Percentiles rank a stretch among this genome's conserved stretches.
These are phyloP conservation scores for Suaeda aralocaspica DNA, from an alignment of 148 eudicot genomes.

Conservation along the genomic window DNA sequence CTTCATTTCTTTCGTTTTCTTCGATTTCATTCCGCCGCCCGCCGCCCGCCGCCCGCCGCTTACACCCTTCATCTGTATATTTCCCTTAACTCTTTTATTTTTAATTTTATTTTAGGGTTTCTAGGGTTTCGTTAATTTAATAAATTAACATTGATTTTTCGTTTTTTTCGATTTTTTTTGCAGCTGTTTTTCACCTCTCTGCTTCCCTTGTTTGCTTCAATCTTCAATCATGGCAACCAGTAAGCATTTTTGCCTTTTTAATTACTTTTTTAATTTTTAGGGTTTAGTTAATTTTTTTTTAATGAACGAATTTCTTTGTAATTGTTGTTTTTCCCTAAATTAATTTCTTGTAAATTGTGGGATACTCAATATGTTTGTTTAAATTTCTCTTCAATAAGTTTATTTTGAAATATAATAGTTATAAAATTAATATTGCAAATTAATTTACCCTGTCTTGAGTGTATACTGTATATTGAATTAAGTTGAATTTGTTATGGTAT, in stretches of 20 bases:
- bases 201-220: slow-evolving; percentile 6
- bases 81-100: background rate
- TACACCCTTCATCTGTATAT: too few species aligned
- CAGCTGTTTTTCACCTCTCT: slow-evolving; percentile 9
- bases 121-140: background rate
- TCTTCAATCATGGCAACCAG: slow-evolving; percentile 22
- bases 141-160: too few species aligned
- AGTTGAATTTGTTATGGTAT: too few species aligned
- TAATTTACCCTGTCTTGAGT: background rate
- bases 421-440: too few species aligned
- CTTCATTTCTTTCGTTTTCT: too few species aligned
- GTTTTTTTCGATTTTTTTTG: background rate
- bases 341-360: background rate
- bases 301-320: background rate
- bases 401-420: too few species aligned
- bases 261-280: background rate
- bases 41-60: too few species aligned
- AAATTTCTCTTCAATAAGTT: too few species aligned
- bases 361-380: too few species aligned
- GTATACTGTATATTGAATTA: too few species aligned
- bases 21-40: too few species aligned
- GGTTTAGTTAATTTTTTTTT: background rate
- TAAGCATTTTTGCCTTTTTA: background rate
- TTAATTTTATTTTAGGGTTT: background rate
- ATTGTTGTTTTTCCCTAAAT: too few species aligned